Conservation (phyloP, 192 early-diverging fungal genomes). For the Coemansia sp. region DNA sequence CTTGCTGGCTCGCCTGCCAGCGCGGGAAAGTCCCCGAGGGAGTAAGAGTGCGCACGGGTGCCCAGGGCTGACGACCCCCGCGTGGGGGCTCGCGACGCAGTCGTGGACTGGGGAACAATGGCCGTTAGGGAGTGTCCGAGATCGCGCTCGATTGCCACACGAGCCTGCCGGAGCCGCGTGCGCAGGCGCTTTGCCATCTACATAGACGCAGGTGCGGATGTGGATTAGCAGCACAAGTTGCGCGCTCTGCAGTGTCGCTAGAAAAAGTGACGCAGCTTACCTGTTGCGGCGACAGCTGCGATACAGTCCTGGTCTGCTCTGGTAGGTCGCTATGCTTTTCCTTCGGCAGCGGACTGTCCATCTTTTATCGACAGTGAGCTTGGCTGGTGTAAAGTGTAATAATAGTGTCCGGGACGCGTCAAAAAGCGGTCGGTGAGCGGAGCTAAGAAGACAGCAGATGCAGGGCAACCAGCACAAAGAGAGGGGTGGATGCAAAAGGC, state of each 20-base stretch:
- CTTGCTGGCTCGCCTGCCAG: neutral
- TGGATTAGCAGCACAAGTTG: no score
- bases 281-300: slow-evolving; percentile 16
- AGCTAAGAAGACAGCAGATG: no score
- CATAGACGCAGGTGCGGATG: neutral
- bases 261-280: slow-evolving; percentile 11
- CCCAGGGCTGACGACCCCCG: slow-evolving; percentile 7
- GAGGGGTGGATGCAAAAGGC: no score
- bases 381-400: no score
- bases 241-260: no score
- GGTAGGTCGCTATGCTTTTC: slow-evolving; percentile 4
- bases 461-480: no score
- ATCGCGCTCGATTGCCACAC: slow-evolving; percentile 30
- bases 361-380: neutral
- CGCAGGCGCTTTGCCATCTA: slow-evolving; percentile 40
- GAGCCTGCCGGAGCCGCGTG: slow-evolving; percentile 34
- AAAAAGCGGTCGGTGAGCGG: no score
- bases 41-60: slow-evolving; percentile 32
- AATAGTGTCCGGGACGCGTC: no score
- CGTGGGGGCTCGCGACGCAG: slow-evolving; percentile 3
- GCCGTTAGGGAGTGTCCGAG: slow-evolving; percentile 35
- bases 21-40: slow-evolving; percentile 21
- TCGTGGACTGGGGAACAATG: slow-evolving; percentile 10
- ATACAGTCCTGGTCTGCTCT: neutral
- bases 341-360: slow-evolving; percentile 2